Conservation (phyloP, 192 early-diverging fungal genomes). For the Coemansia erecta region DNA sequence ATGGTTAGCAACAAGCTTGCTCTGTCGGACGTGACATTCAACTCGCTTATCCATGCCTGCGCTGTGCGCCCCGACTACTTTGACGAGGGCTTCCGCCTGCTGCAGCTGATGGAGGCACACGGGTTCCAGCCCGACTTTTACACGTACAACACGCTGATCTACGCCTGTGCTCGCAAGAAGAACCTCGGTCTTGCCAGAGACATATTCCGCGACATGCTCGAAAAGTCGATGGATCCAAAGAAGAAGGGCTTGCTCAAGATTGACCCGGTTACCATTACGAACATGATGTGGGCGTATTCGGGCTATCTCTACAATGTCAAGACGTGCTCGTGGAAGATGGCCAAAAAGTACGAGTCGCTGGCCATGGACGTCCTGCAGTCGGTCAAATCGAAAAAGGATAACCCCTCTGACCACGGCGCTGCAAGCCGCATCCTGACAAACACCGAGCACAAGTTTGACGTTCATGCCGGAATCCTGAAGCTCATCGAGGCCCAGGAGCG, state of each 20-base stretch:
- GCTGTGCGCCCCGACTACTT: slow-evolving; percentile 79
- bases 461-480: slow-evolving; percentile 8
- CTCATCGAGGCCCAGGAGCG: slow-evolving; percentile 31
- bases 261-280: slow-evolving; percentile 62
- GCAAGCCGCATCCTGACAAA: slow-evolving; percentile 3
- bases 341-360: slow-evolving; percentile 28
- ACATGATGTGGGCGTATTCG: slow-evolving; percentile 70
- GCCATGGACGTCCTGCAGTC: slow-evolving; percentile 36
- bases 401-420: neutral
- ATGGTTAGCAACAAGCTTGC: slow-evolving; percentile 70
- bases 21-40: slow-evolving; percentile 84
- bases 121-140: slow-evolving; percentile 78
- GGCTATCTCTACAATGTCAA: slow-evolving; percentile 44
- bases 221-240: slow-evolving; percentile 42
- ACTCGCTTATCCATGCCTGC: slow-evolving; percentile 82
- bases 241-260: slow-evolving; percentile 53
- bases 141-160: slow-evolving; percentile 82
- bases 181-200: slow-evolving; percentile 70
- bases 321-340: slow-evolving; percentile 40
- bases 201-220: slow-evolving; percentile 61
- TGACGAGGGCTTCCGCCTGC: slow-evolving; percentile 72
- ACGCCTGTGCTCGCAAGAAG: slow-evolving; percentile 67
- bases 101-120: slow-evolving; percentile 78
- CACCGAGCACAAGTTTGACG: slow-evolving; percentile 9
- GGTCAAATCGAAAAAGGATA: slow-evolving; percentile 12